phyloP scores from a whole-genome alignment of 768 basidiomycete genomes.

The Auriculariales sp. region DNA sequence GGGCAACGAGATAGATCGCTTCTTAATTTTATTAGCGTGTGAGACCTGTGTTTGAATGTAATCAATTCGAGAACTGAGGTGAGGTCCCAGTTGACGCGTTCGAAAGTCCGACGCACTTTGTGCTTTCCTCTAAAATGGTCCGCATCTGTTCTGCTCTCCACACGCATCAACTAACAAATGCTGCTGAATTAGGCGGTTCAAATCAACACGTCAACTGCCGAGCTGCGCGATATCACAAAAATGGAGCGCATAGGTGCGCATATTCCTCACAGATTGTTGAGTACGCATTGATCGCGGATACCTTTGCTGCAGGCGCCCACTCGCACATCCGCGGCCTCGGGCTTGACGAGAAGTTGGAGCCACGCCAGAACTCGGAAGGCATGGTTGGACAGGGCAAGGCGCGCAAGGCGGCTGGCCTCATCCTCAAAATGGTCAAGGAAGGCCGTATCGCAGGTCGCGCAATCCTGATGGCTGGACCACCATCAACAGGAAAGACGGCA shows the following conservation, averaged over 20 bases:
- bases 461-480: conserved; percentile 94
- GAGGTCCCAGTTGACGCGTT: no score
- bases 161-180: no score
- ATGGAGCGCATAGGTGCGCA: conserved; percentile 78
- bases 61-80: no score
- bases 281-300: not conserved
- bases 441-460: conserved; percentile 90
- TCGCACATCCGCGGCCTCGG: conserved; percentile 95
- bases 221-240: conserved; percentile 76
- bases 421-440: conserved; percentile 96
- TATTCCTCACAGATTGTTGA: not conserved
- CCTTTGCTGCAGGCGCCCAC: conserved; percentile 65
- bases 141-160: no score
- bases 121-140: no score
- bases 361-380: conserved; percentile 76
- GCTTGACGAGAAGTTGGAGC: conserved; percentile 82
- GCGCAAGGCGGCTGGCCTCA: conserved; percentile 93
- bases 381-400: conserved; percentile 97
- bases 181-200: no score
- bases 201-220: conserved; percentile 64
- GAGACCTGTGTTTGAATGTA: no score
- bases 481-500: conserved; percentile 94
- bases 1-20: no score
- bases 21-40: no score
- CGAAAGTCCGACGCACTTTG: no score